A percentile compares a stretch with the other conserved stretches of the same genome.
phyloP scores from a whole-genome alignment of 2,329 filamentous ascomycete genomes.

The Cordyceps fumosorosea region DNA sequence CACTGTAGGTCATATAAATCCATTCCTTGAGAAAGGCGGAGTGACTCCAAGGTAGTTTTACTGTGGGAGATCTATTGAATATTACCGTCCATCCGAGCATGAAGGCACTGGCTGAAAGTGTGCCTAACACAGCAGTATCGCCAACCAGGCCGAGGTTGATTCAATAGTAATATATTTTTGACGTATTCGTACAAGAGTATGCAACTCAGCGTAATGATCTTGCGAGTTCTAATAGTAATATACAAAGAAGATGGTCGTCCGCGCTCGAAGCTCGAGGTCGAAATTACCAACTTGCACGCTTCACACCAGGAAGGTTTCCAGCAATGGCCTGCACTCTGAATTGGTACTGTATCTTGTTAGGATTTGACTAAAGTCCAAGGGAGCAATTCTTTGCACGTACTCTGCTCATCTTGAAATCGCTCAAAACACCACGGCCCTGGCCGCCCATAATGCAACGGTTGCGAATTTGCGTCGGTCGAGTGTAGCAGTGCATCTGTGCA shows the following conservation, averaged over 20 bases:
- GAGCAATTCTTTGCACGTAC: constrained; percentile 47
- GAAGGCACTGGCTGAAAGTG: too few relatives aligned
- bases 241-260: neutral
- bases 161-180: neutral
- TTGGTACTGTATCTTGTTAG: constrained; percentile 62
- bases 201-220: neutral
- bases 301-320: constrained; percentile 83
- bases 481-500: constrained; percentile 93
- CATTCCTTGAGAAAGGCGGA: too few relatives aligned
- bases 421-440: constrained; percentile 82
- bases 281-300: constrained; percentile 89
- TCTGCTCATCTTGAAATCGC: constrained; percentile 86
- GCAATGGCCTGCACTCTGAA: constrained; percentile 85
- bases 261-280: neutral
- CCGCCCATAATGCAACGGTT: constrained; percentile 91
- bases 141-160: neutral
- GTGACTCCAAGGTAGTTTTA: too few relatives aligned
- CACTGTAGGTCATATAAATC: neutral
- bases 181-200: constrained; percentile 9
- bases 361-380: neutral
- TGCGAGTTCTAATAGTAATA: neutral
- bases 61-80: too few relatives aligned
- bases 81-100: too few relatives aligned
- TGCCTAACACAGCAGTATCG: neutral
- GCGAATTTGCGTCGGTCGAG: constrained; percentile 83